Conservation (phyloP, 2,329 filamentous ascomycete genomes). For the Endothia cerciana region DNA sequence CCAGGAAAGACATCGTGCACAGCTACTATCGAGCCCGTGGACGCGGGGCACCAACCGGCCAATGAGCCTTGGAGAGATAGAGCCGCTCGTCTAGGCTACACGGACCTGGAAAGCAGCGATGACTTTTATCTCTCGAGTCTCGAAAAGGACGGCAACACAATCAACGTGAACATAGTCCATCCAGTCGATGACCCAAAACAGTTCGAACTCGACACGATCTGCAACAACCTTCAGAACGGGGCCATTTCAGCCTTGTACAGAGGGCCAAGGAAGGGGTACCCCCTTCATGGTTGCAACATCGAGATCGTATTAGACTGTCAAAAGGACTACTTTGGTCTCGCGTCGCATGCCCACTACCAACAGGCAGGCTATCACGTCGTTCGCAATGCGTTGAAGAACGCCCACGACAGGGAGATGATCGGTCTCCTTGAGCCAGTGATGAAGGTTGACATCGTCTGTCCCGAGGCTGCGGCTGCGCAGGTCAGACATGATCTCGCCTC, state of each 20-base stretch:
- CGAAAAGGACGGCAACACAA: slow-evolving; percentile 72
- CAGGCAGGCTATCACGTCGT: slow-evolving; percentile 65
- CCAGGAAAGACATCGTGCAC: slow-evolving; percentile 77
- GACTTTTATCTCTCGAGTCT: slow-evolving; percentile 47
- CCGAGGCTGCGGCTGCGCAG: slow-evolving; percentile 77
- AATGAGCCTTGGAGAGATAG: slow-evolving; percentile 19
- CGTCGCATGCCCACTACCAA: slow-evolving; percentile 70
- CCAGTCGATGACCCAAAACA: slow-evolving; percentile 53
- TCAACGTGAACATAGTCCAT: slow-evolving; percentile 58
- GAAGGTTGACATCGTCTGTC: slow-evolving; percentile 83
- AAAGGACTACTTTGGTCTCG: slow-evolving; percentile 67
- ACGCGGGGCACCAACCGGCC: slow-evolving; percentile 35
- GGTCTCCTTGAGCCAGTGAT: slow-evolving; percentile 91
- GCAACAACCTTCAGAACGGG: slow-evolving; percentile 73
- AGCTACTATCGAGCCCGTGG: slow-evolving; percentile 66
- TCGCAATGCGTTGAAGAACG: slow-evolving; percentile 67
- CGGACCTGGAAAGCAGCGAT: slow-evolving; percentile 33
- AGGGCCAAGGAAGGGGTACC: slow-evolving; percentile 79
- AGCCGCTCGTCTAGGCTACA: slow-evolving; percentile 24
- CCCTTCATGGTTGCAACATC: slow-evolving; percentile 76
- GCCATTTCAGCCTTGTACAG: slow-evolving; percentile 81
- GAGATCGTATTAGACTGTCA: slow-evolving; percentile 69
- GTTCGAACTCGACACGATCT: slow-evolving; percentile 55
- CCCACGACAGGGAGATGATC: slow-evolving; percentile 57
- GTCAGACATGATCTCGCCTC: slow-evolving; percentile 83